phyloP scores from a whole-genome alignment of 2,329 filamentous ascomycete genomes.

The Ophiostoma angusticollis region DNA sequence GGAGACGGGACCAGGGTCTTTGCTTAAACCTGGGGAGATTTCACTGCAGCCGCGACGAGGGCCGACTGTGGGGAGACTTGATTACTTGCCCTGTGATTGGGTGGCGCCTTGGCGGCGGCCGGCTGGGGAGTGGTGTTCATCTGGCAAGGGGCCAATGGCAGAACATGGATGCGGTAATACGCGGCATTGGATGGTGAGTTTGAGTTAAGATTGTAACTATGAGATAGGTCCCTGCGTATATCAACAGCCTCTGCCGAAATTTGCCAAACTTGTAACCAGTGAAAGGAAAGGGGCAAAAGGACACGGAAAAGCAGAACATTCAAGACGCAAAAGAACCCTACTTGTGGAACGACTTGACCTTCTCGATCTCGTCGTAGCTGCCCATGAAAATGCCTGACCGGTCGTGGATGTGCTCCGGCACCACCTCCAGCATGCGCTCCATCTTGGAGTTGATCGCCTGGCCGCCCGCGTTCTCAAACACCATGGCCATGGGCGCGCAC shows the following conservation, averaged over 20 bases:
- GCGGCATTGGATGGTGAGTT: no score
- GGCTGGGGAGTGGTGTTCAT: slow-evolving; percentile 1
- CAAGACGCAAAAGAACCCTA: slow-evolving; percentile 13
- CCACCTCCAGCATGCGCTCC: slow-evolving; percentile 77
- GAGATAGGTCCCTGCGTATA: no score
- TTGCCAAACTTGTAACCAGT: no score
- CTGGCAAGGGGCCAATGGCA: not conserved
- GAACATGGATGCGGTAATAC: not conserved
- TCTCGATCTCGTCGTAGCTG: slow-evolving; percentile 88
- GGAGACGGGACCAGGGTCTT: no score
- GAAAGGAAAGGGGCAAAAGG: not conserved
- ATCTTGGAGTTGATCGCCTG: slow-evolving; percentile 86
- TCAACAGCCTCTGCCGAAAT: no score
- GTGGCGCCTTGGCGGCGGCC: not conserved
- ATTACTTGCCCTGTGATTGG: slow-evolving; percentile 5
- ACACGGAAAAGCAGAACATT: not conserved
- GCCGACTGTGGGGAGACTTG: no score
- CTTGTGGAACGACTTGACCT: slow-evolving; percentile 76
- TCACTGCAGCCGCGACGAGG: no score
- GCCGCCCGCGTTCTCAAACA: slow-evolving; percentile 96
- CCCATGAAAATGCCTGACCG: slow-evolving; percentile 92
- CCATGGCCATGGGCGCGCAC: slow-evolving; percentile 96
- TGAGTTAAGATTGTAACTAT: no score
- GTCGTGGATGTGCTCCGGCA: slow-evolving; percentile 90
- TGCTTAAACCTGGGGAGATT: no score